Conservation (phyloP, 208 protist genomes). For the Leishmania martiniquensis region DNA sequence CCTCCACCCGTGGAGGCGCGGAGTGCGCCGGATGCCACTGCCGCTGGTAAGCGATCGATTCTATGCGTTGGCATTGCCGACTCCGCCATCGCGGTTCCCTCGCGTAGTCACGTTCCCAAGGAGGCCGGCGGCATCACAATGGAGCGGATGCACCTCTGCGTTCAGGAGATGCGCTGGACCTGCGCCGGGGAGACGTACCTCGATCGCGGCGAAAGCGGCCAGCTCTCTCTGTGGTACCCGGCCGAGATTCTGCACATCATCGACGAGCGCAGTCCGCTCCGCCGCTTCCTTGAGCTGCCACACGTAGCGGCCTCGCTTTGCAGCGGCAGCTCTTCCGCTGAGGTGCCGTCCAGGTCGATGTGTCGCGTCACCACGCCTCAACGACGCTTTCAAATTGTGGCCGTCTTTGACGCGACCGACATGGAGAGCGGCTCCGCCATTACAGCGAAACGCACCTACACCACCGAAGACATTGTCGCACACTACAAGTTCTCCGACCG, state of each 20-base stretch:
- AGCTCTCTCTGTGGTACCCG: conserved; percentile 85
- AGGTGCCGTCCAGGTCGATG: conserved; percentile 7
- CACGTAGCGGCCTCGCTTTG: conserved; percentile 29
- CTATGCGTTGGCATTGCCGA: background rate
- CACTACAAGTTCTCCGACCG: conserved; percentile 83
- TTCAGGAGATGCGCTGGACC: conserved; percentile 78
- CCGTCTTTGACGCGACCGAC: conserved; percentile 80
- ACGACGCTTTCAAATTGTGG: conserved; percentile 75
- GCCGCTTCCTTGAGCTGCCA: conserved; percentile 54
- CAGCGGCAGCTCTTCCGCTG: conserved; percentile 9
- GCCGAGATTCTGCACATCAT: conserved; percentile 72
- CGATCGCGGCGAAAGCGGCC: conserved; percentile 36
- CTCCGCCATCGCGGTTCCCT: background rate
- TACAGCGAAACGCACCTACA: conserved; percentile 78
- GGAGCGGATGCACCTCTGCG: conserved; percentile 61
- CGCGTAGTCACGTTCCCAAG: background rate
- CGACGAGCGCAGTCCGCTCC: conserved; percentile 78
- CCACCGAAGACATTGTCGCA: conserved; percentile 64
- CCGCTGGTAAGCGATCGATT: background rate
- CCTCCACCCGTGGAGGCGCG: background rate
- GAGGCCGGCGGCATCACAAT: conserved; percentile 13
- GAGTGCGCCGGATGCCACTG: background rate
- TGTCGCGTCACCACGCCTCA: background rate
- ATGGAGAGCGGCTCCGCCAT: conserved; percentile 77
- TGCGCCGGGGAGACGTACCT: conserved; percentile 68